Base-by-base conservation (phyloP, 805 yeast species). In the Cyberlindnera mrakii region DNA sequence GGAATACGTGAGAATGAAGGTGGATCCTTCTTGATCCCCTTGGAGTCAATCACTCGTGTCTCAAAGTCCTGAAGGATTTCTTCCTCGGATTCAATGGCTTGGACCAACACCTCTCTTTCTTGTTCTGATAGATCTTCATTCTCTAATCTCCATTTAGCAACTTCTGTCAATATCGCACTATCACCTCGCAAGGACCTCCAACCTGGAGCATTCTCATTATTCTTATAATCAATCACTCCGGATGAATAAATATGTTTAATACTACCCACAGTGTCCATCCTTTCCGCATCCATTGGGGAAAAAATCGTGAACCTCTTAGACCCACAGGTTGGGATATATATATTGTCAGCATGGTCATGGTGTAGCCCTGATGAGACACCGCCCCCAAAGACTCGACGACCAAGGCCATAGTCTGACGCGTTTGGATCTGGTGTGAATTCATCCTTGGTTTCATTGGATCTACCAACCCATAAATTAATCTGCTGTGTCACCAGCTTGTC, bases 291-390 rank as follows among this genome's bases (percentile, higher is more conserved):
- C 20, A 65, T 64, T 1, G 93, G 91, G 5, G 81, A 67, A 54
- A 72, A 82, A 6, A 84, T 52, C 0, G 90, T 82, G 58, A 84
- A 84, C 46, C 89, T 58, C 53, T 84, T 84, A 7, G 52, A 55
- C 0, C 91, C 93, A 23, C 70, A 62, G 1, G 78, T 55, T 2
- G 84, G 75, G 5, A 83, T 67, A 56, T 84, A 84, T 30, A 84
- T 63, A 53, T 84, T 84, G 55, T 83, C 90, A 2, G 90, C 86
- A 60, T 83, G 90, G 57, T 84, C 91, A 57, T 84, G 91, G 52
- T 84, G 91, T 11, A 84, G 62, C 0, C 91, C 91, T 1, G 89
- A 80, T 0, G 88, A 80, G 1, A 80, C 67, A 2, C 82, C 83
- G 1, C 68, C 66, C 1, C 75, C 74, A 1, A 87, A 83, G 1